These are phyloP conservation scores for Euclidium syriacum DNA, from an alignment of 345 rosid species.

Conservation along the genomic window DNA sequence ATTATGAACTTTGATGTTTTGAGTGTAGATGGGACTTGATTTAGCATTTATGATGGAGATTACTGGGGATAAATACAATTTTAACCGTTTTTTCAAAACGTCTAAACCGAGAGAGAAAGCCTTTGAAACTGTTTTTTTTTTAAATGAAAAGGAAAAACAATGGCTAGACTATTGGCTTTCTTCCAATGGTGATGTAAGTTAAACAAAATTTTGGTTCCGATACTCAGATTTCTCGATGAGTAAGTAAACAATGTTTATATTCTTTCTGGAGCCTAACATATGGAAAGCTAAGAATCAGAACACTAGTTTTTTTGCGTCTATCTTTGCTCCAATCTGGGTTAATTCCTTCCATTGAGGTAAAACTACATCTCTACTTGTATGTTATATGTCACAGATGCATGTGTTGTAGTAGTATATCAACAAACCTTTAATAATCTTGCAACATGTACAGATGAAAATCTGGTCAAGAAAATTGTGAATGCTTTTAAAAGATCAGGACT, in stretches of 20 bases:
- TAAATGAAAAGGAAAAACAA: slow-evolving; percentile 70
- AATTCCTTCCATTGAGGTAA: slow-evolving; percentile 66
- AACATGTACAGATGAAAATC: slow-evolving; percentile 43
- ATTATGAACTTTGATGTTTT: neutral
- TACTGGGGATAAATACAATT: slow-evolving; percentile 39
- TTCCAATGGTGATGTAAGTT: slow-evolving; percentile 22
- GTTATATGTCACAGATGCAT: neutral
- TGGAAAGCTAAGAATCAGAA: slow-evolving; percentile 65
- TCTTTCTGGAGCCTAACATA: slow-evolving; percentile 43
- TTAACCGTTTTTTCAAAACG: slow-evolving; percentile 43
- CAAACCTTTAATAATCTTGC: slow-evolving; percentile 4
- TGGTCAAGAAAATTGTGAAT: slow-evolving; percentile 50
- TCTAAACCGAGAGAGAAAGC: slow-evolving; percentile 60
- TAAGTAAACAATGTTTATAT: neutral
- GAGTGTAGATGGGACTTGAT: slow-evolving; percentile 85
- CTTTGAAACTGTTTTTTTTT: slow-evolving; percentile 50
- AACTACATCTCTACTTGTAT: slow-evolving; percentile 2
- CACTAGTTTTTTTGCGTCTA: slow-evolving; percentile 64
- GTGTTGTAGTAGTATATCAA: neutral
- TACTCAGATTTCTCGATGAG: neutral
- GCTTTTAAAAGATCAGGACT: slow-evolving; percentile 68
- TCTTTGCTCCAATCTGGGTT: slow-evolving; percentile 81
- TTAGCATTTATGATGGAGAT: slow-evolving; percentile 61
- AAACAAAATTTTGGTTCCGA: neutral
- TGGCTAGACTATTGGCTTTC: slow-evolving; percentile 89